These are phyloP conservation scores for Pisolithus sp. DNA, from an alignment of 768 basidiomycete genomes.

Conservation along the genomic window DNA sequence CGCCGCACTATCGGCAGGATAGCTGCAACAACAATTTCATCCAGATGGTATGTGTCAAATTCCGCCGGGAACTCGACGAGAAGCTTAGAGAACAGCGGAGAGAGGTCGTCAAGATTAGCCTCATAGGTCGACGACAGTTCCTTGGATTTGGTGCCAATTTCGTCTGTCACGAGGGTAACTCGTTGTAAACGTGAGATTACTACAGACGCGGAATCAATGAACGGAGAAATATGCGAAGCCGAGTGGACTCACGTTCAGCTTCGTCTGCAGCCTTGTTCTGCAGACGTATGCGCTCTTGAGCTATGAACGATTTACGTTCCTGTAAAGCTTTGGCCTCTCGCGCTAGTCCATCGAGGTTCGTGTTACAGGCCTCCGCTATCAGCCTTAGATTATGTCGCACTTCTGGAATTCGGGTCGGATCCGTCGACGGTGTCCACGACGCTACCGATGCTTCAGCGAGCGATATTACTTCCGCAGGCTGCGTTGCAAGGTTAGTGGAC, in stretches of 20 bases:
- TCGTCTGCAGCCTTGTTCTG: slow-evolving; percentile 68
- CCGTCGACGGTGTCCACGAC: slow-evolving; percentile 82
- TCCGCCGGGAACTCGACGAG: slow-evolving; percentile 63
- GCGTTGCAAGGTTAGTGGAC: slow-evolving; percentile 6
- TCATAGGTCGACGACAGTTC: slow-evolving; percentile 63
- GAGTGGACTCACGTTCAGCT: slow-evolving; percentile 54
- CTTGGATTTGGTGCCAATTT: slow-evolving; percentile 59
- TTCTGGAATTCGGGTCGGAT: slow-evolving; percentile 88
- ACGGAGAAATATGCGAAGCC: slow-evolving; percentile 1
- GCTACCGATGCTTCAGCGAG: slow-evolving; percentile 69
- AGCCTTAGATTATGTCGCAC: slow-evolving; percentile 93
- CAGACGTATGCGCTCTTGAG: slow-evolving; percentile 64
- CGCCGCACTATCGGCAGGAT: slow-evolving; percentile 76
- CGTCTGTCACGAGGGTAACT: slow-evolving; percentile 68
- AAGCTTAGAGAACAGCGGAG: slow-evolving; percentile 67
- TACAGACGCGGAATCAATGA: slow-evolving; percentile 24
- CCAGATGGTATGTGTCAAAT: slow-evolving; percentile 72
- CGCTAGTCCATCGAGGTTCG: slow-evolving; percentile 82
- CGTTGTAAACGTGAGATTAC: slow-evolving; percentile 75
- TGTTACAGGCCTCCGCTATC: slow-evolving; percentile 76
- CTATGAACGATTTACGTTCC: slow-evolving; percentile 69
- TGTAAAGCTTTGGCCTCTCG: slow-evolving; percentile 82
- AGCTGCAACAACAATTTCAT: slow-evolving; percentile 90
- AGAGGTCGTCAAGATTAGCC: slow-evolving; percentile 67
- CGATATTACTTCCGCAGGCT: slow-evolving; percentile 87